These are phyloP conservation scores for Populus nigra DNA, from an alignment of 345 rosid species.

Conservation along the genomic window DNA sequence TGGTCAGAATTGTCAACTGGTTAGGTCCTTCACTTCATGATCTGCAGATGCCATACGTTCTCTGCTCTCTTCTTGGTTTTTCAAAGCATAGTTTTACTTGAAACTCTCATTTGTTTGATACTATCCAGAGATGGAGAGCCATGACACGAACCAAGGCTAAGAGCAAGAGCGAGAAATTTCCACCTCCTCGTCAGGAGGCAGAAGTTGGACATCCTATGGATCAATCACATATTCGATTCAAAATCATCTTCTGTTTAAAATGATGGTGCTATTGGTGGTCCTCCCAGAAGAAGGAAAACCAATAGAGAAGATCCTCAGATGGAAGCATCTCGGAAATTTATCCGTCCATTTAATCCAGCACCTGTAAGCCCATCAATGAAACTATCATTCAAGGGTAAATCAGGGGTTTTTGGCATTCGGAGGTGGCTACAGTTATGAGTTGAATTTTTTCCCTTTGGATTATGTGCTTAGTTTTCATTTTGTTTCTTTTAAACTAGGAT, in stretches of 20 bases:
- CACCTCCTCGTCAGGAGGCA: conserved; percentile 91
- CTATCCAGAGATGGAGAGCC: conserved; percentile 25
- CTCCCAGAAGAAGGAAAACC: conserved; percentile 41
- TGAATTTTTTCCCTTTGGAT: background rate
- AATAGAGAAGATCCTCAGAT: conserved; percentile 38
- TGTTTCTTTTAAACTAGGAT: background rate
- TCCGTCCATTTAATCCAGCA: conserved; percentile 53
- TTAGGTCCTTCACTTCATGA: background rate
- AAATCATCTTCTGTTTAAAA: conserved; percentile 42
- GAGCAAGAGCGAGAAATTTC: conserved; percentile 91
- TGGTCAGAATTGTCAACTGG: background rate
- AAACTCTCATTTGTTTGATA: background rate
- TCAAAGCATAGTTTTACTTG: background rate
- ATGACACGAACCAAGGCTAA: conserved; percentile 51
- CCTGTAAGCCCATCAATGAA: conserved; percentile 52
- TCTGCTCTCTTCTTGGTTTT: background rate
- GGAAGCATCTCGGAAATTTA: conserved; percentile 49
- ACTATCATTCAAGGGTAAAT: conserved; percentile 52
- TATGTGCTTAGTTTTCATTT: conserved; percentile 5
- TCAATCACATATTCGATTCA: conserved; percentile 32
- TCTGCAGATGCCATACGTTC: background rate
- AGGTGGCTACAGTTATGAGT: conserved; percentile 26
- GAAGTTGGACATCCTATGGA: conserved; percentile 56
- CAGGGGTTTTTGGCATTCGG: conserved; percentile 48
- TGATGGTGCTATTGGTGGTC: conserved; percentile 27